Evolutionary conservation across 1,139 yeast genomes (phyloP).

Genomic region (Pichia sp.): DNA sequence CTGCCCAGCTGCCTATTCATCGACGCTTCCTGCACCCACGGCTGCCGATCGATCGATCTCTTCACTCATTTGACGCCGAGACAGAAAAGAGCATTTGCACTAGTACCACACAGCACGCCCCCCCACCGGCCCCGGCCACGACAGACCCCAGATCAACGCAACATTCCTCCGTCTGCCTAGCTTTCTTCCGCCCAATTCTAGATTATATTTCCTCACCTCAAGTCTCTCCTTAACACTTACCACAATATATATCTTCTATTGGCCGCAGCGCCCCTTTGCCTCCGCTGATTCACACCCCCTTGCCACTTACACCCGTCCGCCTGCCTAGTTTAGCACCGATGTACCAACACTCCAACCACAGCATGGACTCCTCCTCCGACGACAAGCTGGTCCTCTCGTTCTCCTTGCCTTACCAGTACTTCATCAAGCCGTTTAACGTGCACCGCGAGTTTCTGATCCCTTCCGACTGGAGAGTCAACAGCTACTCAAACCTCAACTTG

Average conservation of each 20-base stretch:
- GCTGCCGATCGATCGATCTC: too few species aligned
- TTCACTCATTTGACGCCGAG: too few species aligned
- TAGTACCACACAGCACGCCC: background rate
- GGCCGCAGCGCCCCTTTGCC: background rate
- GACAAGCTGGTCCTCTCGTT: slow-evolving; percentile 28
- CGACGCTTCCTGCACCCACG: too few species aligned
- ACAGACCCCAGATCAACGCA: background rate
- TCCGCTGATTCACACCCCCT: background rate
- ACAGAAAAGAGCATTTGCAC: too few species aligned
- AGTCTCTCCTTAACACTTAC: slow-evolving; percentile 7
- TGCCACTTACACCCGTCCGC: background rate
- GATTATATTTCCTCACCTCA: slow-evolving; percentile 3
- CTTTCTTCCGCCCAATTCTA: background rate
- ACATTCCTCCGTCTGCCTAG: background rate
- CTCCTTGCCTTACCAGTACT: slow-evolving; percentile 29
- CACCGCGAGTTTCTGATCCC: slow-evolving; percentile 23
- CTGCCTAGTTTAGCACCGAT: background rate
- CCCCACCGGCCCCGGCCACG: background rate
- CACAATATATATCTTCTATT: background rate
- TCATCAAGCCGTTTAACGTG: slow-evolving; percentile 23
- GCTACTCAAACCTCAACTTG: slow-evolving; percentile 4
- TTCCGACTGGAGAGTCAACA: slow-evolving; percentile 26
- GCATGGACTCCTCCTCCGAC: background rate
- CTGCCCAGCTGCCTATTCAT: too few species aligned
- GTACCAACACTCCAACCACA: slow-evolving; percentile 1